Evolutionary conservation across 371 early-diverging fungal genomes (phyloP).

Genomic region (Saksenaea vasiformis): DNA sequence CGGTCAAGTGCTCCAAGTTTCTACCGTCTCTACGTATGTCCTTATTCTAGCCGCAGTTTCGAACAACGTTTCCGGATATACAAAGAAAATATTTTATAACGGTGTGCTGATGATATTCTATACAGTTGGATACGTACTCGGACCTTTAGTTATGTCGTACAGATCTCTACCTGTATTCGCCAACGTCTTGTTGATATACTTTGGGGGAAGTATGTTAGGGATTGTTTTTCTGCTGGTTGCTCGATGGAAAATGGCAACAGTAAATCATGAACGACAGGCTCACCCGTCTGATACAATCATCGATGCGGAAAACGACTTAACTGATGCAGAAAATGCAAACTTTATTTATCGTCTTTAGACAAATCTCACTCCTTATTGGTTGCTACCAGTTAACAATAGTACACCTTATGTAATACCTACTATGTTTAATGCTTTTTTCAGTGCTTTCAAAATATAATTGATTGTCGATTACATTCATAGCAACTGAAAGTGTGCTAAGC

Average conservation of each 20-base stretch:
- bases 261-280: conserved; percentile 12
- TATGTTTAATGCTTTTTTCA: too few relatives aligned
- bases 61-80: conserved; percentile 17
- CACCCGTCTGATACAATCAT: neutral
- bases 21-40: neutral
- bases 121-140: conserved; percentile 19
- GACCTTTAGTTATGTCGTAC: conserved; percentile 17
- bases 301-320: neutral
- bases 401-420: too few relatives aligned
- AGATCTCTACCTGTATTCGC: conserved; percentile 18
- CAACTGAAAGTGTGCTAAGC: too few relatives aligned
- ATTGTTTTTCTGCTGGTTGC: conserved; percentile 20
- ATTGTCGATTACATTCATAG: too few relatives aligned
- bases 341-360: neutral
- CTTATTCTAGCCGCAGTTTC: conserved; percentile 11
- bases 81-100: too few relatives aligned
- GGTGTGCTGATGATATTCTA: conserved; percentile 12
- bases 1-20: conserved; percentile 8
- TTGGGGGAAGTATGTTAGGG: conserved; percentile 27
- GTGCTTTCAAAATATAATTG: too few relatives aligned
- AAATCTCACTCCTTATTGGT: too few relatives aligned
- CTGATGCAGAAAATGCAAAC: neutral
- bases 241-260: conserved; percentile 11
- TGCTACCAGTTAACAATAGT: too few relatives aligned
- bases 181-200: conserved; percentile 20